Conservation (phyloP, 352 stramenopile species). For the Saprolegnia diclina region DNA sequence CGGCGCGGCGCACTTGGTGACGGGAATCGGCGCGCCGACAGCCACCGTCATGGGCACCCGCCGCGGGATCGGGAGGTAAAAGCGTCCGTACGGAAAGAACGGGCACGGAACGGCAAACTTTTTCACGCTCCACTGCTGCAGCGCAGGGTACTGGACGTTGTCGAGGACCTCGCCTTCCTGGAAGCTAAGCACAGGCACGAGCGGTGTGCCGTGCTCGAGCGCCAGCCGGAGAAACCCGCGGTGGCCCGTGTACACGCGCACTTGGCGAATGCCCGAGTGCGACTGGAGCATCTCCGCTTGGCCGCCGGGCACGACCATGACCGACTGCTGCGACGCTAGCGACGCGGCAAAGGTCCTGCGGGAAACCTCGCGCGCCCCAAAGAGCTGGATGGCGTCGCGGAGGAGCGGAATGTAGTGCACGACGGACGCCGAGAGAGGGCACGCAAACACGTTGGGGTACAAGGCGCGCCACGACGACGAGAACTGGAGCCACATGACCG, state of each 20-base stretch:
- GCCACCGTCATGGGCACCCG: constrained; percentile 56
- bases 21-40: constrained; percentile 51
- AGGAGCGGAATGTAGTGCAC: constrained; percentile 73
- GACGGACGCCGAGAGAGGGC: constrained; percentile 68
- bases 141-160: constrained; percentile 60
- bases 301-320: constrained; percentile 70
- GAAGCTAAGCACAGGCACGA: constrained; percentile 77
- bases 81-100: constrained; percentile 68
- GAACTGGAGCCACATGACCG: constrained; percentile 75
- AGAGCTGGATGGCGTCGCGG: constrained; percentile 70
- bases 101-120: constrained; percentile 72
- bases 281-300: constrained; percentile 81
- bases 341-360: constrained; percentile 47
- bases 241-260: constrained; percentile 70
- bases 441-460: constrained; percentile 60
- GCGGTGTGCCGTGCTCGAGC: constrained; percentile 60
- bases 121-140: constrained; percentile 78
- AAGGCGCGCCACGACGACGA: constrained; percentile 54
- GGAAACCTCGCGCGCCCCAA: constrained; percentile 68
- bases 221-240: constrained; percentile 76
- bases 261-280: constrained; percentile 46
- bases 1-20: constrained; percentile 43
- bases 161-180: constrained; percentile 78
- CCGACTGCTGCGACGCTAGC: constrained; percentile 50
- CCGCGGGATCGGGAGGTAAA: constrained; percentile 59